Evolutionary conservation across 2,329 filamentous ascomycete species (phyloP).

Genomic region (Leptographium flavum): DNA sequence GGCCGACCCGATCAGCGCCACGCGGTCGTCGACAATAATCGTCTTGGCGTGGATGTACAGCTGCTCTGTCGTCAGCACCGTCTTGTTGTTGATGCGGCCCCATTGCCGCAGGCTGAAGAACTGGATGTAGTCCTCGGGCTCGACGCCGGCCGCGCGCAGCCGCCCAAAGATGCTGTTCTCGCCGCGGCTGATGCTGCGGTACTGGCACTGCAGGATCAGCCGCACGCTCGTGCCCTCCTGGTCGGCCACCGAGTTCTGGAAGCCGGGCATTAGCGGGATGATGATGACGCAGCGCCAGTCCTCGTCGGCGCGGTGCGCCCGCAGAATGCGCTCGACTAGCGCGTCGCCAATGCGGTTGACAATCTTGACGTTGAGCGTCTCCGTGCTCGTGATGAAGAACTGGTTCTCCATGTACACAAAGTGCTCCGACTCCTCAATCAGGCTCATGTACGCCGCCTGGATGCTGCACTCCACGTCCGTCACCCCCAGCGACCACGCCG

Average conservation of each 20-base stretch:
- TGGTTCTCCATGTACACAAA: slow-evolving; percentile 99
- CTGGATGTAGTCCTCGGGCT: slow-evolving; percentile 87
- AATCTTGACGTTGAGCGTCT: slow-evolving; percentile 76
- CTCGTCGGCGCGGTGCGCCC: slow-evolving; percentile 70
- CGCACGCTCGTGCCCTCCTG: slow-evolving; percentile 90
- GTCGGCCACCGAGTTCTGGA: slow-evolving; percentile 90
- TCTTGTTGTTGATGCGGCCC: slow-evolving; percentile 76
- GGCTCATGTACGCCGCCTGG: slow-evolving; percentile 84
- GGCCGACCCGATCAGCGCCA: slow-evolving; percentile 88
- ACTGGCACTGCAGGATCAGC: slow-evolving; percentile 94
- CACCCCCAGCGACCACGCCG: slow-evolving; percentile 82
- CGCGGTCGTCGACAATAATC: slow-evolving; percentile 88
- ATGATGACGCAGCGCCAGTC: slow-evolving; percentile 83
- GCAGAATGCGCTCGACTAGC: slow-evolving; percentile 78
- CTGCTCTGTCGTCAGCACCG: slow-evolving; percentile 82
- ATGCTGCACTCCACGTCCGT: slow-evolving; percentile 86
- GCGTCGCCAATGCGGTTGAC: slow-evolving; percentile 91
- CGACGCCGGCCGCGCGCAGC: slow-evolving; percentile 63
- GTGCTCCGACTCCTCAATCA: slow-evolving; percentile 90
- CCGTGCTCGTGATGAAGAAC: slow-evolving; percentile 90
- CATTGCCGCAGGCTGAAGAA: slow-evolving; percentile 89
- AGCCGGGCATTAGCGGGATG: slow-evolving; percentile 95
- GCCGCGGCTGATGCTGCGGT: slow-evolving; percentile 86
- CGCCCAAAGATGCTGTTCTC: slow-evolving; percentile 85
- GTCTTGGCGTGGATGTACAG: slow-evolving; percentile 96